Evolutionary conservation across 1,139 yeast species (phyloP).

Genomic region (Diutina siamensis): DNA sequence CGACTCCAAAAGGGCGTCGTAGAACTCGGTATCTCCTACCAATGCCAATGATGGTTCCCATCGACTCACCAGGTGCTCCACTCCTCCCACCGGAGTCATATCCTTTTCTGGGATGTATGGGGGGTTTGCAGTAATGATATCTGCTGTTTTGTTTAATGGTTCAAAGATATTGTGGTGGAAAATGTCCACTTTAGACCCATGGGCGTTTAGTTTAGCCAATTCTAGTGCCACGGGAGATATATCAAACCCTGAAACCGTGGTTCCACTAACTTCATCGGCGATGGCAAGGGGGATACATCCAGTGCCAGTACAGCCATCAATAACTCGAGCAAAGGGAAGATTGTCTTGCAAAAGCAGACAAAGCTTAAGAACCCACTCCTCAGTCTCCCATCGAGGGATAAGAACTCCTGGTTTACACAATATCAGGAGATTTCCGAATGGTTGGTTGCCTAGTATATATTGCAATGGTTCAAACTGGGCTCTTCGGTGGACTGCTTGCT

Average conservation of each 20-base stretch:
- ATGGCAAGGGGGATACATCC: slow-evolving; percentile 71
- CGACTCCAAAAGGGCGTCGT: slow-evolving; percentile 38
- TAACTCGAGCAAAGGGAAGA: slow-evolving; percentile 13
- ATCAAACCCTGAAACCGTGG: slow-evolving; percentile 44
- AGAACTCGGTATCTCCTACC: slow-evolving; percentile 66
- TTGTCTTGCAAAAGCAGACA: slow-evolving; percentile 10
- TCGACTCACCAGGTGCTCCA: slow-evolving; percentile 48
- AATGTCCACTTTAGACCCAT: slow-evolving; percentile 15
- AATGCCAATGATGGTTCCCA: slow-evolving; percentile 76
- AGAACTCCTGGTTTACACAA: slow-evolving; percentile 54
- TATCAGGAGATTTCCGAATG: slow-evolving; percentile 64
- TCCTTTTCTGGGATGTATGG: slow-evolving; percentile 62
- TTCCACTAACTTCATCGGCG: slow-evolving; percentile 19
- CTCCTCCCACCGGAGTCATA: slow-evolving; percentile 20
- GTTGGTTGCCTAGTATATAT: slow-evolving; percentile 75
- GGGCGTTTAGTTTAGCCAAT: slow-evolving; percentile 37
- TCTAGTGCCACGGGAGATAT: slow-evolving; percentile 40
- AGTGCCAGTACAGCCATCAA: slow-evolving; percentile 84
- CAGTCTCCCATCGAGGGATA: slow-evolving; percentile 94
- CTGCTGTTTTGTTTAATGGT: background rate
- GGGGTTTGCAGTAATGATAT: slow-evolving; percentile 62
- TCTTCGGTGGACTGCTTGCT: slow-evolving; percentile 26
- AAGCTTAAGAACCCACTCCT: slow-evolving; percentile 64
- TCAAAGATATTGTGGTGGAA: slow-evolving; percentile 11
- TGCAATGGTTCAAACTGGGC: slow-evolving; percentile 56